Percentiles rank a stretch among this genome's conserved stretches.
These are phyloP conservation scores for Phytophthora uliginosa DNA, from an alignment of 352 stramenopile genomes.

Conservation along the genomic window DNA sequence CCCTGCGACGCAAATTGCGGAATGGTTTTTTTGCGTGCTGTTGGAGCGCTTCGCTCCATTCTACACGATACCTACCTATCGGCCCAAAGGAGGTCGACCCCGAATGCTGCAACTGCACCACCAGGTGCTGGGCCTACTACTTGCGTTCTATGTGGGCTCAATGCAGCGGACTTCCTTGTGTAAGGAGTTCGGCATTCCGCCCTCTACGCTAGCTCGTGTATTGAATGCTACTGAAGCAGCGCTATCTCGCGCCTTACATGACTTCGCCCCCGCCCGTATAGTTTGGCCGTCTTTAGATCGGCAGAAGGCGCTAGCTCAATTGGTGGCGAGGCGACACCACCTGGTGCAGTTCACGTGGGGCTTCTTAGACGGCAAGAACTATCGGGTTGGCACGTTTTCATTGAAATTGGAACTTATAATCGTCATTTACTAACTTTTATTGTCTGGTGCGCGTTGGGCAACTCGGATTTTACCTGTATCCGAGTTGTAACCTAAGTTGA, in stretches of 20 bases:
- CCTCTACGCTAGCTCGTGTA: conserved; percentile 1
- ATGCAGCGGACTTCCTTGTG: too few species aligned
- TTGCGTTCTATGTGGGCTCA: too few species aligned
- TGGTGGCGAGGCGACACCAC: neutral
- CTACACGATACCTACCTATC: neutral
- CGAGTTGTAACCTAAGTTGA: too few species aligned
- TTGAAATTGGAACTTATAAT: neutral
- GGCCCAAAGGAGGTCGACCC: neutral
- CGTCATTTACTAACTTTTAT: too few species aligned
- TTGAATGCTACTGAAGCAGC: neutral
- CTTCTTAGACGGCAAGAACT: neutral
- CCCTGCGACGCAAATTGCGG: too few species aligned
- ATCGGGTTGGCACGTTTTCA: neutral
- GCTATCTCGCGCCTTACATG: neutral
- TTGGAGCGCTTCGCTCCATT: neutral
- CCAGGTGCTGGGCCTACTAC: too few species aligned
- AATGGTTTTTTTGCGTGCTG: too few species aligned
- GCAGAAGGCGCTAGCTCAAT: neutral
- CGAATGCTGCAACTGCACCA: neutral
- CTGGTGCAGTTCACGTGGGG: conserved; percentile 21
- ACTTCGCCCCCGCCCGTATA: conserved; percentile 3
- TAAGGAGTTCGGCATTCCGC: neutral
- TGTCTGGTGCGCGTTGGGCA: too few species aligned
- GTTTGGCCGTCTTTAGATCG: neutral
- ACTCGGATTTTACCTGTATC: too few species aligned